Conservation (phyloP, 139 green algal genomes). For the Chlorella sp. region DNA sequence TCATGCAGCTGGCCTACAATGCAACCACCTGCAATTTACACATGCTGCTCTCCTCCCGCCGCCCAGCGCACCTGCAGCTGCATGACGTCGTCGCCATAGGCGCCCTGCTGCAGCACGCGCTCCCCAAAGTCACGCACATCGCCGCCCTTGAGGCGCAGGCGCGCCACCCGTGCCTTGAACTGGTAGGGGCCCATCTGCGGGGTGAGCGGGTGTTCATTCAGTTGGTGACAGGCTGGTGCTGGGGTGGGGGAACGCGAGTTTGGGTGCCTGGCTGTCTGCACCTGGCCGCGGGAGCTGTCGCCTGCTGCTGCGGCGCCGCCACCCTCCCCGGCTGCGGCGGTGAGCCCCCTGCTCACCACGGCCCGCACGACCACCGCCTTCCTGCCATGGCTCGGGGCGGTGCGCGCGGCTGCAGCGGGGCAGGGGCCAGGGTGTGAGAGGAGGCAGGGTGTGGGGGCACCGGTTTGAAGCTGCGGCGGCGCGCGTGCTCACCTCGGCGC, state of each 20-base stretch:
- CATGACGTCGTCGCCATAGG: slow-evolving; percentile 43
- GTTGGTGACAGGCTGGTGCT: neutral
- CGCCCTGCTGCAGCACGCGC: slow-evolving; percentile 30
- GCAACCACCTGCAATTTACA: neutral
- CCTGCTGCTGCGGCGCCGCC: neutral
- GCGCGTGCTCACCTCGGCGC: neutral
- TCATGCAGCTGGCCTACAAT: neutral
- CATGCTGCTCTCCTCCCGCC: neutral
- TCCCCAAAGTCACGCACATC: slow-evolving; percentile 47
- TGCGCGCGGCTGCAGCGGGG: neutral
- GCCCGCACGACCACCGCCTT: neutral
- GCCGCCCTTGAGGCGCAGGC: slow-evolving; percentile 16
- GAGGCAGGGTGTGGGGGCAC: too few relatives aligned
- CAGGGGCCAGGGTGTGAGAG: too few relatives aligned
- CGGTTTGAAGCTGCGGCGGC: neutral
- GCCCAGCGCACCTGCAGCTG: slow-evolving; percentile 20
- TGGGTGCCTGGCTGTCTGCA: neutral
- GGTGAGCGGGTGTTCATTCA: neutral
- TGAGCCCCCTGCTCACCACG: neutral
- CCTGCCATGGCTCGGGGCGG: neutral
- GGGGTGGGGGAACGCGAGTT: neutral
- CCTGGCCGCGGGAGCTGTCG: neutral
- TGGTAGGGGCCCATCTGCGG: slow-evolving; percentile 42
- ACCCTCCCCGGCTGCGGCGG: neutral
- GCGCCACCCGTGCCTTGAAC: slow-evolving; percentile 27